Evolutionary conservation across 257 asterid species (phyloP).

Genomic region (Scutellaria baicalensis): DNA sequence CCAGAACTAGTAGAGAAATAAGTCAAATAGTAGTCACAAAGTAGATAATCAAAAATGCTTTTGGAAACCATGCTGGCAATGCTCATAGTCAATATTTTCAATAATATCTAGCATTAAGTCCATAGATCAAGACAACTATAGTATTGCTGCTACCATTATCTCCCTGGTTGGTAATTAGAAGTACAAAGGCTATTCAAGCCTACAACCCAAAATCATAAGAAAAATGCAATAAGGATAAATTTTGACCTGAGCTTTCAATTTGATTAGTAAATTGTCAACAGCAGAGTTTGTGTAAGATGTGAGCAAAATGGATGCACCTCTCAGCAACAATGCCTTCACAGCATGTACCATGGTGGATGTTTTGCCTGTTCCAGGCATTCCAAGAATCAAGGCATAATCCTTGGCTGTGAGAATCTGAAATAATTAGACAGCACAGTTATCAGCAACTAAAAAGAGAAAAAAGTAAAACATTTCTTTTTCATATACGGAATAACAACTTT

Average conservation of each 20-base stretch:
- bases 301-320: slow-evolving; percentile 97
- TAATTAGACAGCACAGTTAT: slow-evolving; percentile 4
- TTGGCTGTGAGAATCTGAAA: slow-evolving; percentile 85
- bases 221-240: slow-evolving; percentile 17
- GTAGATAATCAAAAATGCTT: not conserved
- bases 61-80: not conserved
- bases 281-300: slow-evolving; percentile 98
- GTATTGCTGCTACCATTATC: too few relatives aligned
- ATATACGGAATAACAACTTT: not conserved
- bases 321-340: slow-evolving; percentile 87
- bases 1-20: not conserved
- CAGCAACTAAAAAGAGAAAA: slow-evolving; percentile 11
- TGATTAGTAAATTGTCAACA: slow-evolving; percentile 85
- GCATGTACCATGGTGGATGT: slow-evolving; percentile 98
- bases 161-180: slow-evolving; percentile 1
- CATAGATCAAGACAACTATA: not conserved
- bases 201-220: not conserved
- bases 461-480: not conserved
- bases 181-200: not conserved
- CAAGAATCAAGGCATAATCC: slow-evolving; percentile 88
- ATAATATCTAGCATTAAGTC: not conserved
- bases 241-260: slow-evolving; percentile 78
- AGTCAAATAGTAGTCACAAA: not conserved
- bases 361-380: slow-evolving; percentile 99
- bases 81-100: not conserved